Base-by-base conservation (phyloP, 164 flowering plant genomes). In the Warburgia ugandensis region DNA sequence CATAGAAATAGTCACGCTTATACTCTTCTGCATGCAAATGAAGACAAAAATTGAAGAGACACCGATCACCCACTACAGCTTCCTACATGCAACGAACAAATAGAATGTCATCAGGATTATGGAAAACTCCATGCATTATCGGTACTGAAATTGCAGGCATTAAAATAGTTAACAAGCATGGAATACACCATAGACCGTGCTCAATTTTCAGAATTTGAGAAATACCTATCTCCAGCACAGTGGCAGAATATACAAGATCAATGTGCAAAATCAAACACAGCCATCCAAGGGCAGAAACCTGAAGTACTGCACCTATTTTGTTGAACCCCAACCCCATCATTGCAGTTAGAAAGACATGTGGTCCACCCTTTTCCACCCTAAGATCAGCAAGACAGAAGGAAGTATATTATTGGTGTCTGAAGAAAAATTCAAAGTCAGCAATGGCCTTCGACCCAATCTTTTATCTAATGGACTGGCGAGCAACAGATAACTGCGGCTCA, bases 161-260 rank as follows among this genome's bases (percentile, higher is more conserved):
- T 28, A 38, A n/a, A 52, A 39, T 4, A 36, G 16, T 35, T 39
- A 27, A 16, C 19, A 52, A 39, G 25, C 45, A 52, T 27, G 45
- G 26, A 19, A 52, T 27, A 28, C 45, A 28, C 25, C 29, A 16
- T 38, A 4, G 23, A 52, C 11, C 29, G 20, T 53, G 38, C 40
- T 42, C 13, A 14, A 21, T 41, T 32, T 37, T 55, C 49, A 45
- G 37, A 19, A 36, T 28, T 41, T 21, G 39, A 42, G 37, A 30
- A 35, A 35, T 28, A 37, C 26, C 52, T 48, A 47, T 28, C 45
- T 29, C n/a, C 9, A 6, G 52, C 45, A 46, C 45, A 54, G 37
- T 35, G 44, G 32, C 17, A 5, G 27, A 37, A 33, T 46, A 29
- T 38, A 46, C 52, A 35, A 46, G 52, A 56, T 37, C 20, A 29